Evolutionary conservation across 345 rosid genomes (phyloP), one percentile per base, ranked within the genome.

Genomic region (Schrenkiella parvula): DNA sequence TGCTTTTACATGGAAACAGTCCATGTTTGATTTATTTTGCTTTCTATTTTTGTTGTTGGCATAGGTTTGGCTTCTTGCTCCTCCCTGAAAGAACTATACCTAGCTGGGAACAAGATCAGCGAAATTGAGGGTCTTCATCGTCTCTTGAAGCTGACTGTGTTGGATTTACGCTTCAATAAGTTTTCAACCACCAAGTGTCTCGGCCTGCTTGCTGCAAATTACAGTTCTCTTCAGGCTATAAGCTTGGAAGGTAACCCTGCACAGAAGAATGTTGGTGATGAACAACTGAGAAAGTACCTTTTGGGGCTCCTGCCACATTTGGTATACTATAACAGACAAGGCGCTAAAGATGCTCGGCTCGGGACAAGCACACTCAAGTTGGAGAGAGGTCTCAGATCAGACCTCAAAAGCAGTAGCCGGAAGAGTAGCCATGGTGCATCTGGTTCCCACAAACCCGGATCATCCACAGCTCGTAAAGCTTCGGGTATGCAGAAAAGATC

Each of bases 61-160:
- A 18, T 47, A 92, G 99, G 99, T 63, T 79, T 95, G 76, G 99
- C 98, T 66, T 95, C 96, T 22, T 91, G 96, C 80, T 89, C 97
- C 50, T 85, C 98, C 14, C 81, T 95, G 83, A 95, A 92, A 73
- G 98, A 95, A 87, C 80, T 95, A 47, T 91, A 87, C 82, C 74
- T 95, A 84, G 96, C 97, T 23, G 98, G 97, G 69, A 95, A 95
- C 75, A 95, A 88, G 76, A 87, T 91, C 71, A 85, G 96, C 8
- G 98, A 89, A 80, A 90, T 89, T 2, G 98, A 95, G 81, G 99
- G 99, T 72, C 96, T 95, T 35, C 99, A 91, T 66, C 95, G 99
- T 43, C 90, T 89, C 68, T 74, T 95, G 72, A 95, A 95, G 61
- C 85, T 95, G 61, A 79, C 84, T 5, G 85, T 88, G 19, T 79